These are phyloP conservation scores for Discostella pseudostelligera DNA, from an alignment of 108 stramenopile species.

Conservation along the genomic window DNA sequence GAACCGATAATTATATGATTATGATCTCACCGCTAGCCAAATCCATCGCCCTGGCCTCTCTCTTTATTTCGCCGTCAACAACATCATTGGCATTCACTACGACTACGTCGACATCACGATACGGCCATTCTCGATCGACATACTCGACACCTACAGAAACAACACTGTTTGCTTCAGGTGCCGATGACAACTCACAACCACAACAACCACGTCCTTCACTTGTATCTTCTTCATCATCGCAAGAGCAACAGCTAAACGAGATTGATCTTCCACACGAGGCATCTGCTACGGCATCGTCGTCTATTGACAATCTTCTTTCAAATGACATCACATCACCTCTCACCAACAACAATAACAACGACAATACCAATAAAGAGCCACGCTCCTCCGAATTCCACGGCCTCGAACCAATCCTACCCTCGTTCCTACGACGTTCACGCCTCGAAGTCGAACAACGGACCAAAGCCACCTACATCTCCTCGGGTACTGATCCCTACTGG, in stretches of 20 bases:
- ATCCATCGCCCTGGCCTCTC: constrained; percentile 4
- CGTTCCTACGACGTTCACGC: constrained; percentile 10
- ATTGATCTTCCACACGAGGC: not conserved
- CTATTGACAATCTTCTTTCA: no score
- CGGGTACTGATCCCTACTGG: constrained; percentile 39
- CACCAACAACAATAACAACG: not conserved
- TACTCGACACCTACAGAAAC: not conserved
- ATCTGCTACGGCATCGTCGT: not conserved
- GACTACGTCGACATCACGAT: not conserved
- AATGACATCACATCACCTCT: no score
- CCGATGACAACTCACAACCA: not conserved
- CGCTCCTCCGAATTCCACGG: constrained; percentile 44
- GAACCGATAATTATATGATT: not conserved
- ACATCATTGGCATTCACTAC: constrained; percentile 7
- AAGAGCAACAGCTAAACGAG: not conserved
- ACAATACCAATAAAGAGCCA: not conserved
- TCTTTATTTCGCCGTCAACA: not conserved
- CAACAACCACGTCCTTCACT: not conserved
- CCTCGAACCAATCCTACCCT: constrained; percentile 25
- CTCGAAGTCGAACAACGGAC: constrained; percentile 26
- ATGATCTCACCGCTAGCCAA: not conserved
- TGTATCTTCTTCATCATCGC: not conserved
- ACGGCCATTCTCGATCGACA: not conserved
- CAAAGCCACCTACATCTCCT: constrained; percentile 23
- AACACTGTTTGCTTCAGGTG: not conserved